Conservation (phyloP, 148 eudicot species). For the Heliosperma pusillum region DNA sequence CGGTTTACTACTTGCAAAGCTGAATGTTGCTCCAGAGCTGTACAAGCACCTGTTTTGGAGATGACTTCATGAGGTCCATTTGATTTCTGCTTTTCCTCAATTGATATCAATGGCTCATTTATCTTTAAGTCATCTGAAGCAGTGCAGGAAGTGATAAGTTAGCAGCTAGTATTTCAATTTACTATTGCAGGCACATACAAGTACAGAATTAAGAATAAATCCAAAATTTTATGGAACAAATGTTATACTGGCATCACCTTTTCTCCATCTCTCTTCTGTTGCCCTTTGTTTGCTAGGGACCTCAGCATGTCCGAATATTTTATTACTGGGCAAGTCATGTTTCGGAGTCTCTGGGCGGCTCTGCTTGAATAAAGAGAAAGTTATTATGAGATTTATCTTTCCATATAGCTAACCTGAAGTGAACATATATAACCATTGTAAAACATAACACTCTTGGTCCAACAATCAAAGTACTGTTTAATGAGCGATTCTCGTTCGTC, state of each 20-base stretch:
- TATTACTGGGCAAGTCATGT: slow-evolving; percentile 3
- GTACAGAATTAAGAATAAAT: neutral
- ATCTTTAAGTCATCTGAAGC: slow-evolving; percentile 8
- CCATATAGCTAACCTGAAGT: neutral
- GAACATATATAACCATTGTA: neutral
- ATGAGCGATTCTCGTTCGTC: slow-evolving; percentile 17
- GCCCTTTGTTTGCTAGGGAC: slow-evolving; percentile 19
- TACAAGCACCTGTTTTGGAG: slow-evolving; percentile 9
- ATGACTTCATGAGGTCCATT: slow-evolving; percentile 7
- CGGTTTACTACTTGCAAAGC: slow-evolving; percentile 10
- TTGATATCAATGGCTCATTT: slow-evolving; percentile 11
- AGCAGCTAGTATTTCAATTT: slow-evolving; percentile 8
- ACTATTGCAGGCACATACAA: neutral
- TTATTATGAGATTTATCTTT: neutral
- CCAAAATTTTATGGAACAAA: neutral
- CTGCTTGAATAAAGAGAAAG: slow-evolving; percentile 19
- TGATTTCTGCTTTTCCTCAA: slow-evolving; percentile 4
- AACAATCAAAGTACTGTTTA: neutral
- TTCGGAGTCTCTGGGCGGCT: slow-evolving; percentile 7
- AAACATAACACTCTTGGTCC: slow-evolving; percentile 5
- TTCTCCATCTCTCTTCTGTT: slow-evolving; percentile 21
- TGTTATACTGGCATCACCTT: slow-evolving; percentile 22
- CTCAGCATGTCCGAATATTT: slow-evolving; percentile 15
- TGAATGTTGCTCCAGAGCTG: slow-evolving; percentile 10
- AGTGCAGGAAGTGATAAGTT: slow-evolving; percentile 17